These are phyloP conservation scores for Achlya hypogyna DNA, from an alignment of 352 stramenopile species.

Conservation along the genomic window DNA sequence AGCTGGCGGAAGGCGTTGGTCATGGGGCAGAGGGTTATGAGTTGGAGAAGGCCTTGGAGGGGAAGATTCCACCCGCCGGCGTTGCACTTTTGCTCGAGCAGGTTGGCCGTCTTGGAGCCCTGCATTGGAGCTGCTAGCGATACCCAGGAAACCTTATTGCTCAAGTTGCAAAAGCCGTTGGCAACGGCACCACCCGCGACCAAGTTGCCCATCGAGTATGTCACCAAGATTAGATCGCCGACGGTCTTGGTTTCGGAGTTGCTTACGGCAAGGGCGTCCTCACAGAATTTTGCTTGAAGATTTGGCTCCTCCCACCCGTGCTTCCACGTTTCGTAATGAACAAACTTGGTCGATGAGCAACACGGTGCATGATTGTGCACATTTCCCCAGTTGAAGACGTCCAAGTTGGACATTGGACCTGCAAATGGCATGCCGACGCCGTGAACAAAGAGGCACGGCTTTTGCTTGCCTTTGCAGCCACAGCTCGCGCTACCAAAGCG, in stretches of 20 bases:
- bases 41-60: not conserved
- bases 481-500: not conserved
- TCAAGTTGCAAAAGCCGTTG: constrained; percentile 25
- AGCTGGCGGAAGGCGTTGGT: constrained; percentile 24
- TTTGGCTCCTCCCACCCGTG: constrained; percentile 23
- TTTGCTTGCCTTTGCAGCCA: not conserved
- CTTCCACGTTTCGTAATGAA: constrained; percentile 24
- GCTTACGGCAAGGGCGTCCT: constrained; percentile 17
- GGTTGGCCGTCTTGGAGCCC: constrained; percentile 24
- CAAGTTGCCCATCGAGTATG: constrained; percentile 44
- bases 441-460: constrained; percentile 33
- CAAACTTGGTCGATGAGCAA: constrained; percentile 26
- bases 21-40: constrained; percentile 23
- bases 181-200: constrained; percentile 22
- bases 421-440: constrained; percentile 24
- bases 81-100: not conserved
- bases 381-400: constrained; percentile 21
- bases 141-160: constrained; percentile 30
- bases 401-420: constrained; percentile 5
- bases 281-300: constrained; percentile 21
- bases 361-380: constrained; percentile 22
- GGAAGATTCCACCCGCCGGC: not conserved
- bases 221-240: constrained; percentile 27
- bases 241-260: constrained; percentile 16
- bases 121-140: constrained; percentile 29